Percentiles rank a stretch among this genome's conserved stretches.
These are phyloP conservation scores for Mortierella sp. DNA, from an alignment of 371 early-diverging fungal genomes.

Conservation along the genomic window DNA sequence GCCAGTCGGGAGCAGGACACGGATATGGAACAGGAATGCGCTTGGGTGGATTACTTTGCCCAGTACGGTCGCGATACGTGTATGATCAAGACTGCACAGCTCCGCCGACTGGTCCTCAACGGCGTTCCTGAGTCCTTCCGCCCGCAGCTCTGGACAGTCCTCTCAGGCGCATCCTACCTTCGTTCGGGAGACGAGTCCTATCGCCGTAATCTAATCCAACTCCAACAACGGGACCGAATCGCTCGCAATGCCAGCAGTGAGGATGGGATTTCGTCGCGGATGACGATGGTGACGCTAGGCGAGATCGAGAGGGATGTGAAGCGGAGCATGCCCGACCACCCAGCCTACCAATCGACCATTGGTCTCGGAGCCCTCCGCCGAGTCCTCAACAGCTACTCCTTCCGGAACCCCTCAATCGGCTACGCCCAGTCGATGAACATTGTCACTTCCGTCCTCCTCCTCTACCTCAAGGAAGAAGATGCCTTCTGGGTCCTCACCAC, in stretches of 20 bases:
- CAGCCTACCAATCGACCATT: constrained; percentile 69
- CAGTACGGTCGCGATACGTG: constrained; percentile 67
- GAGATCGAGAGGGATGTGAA: constrained; percentile 80
- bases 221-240: constrained; percentile 6
- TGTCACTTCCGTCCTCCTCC: constrained; percentile 70
- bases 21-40: constrained; percentile 40
- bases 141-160: constrained; percentile 48
- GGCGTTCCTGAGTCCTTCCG: constrained; percentile 52
- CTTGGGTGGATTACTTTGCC: constrained; percentile 64
- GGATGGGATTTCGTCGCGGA: background rate
- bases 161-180: constrained; percentile 43
- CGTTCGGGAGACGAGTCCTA: constrained; percentile 35
- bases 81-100: constrained; percentile 63
- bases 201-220: constrained; percentile 13
- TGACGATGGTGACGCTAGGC: constrained; percentile 46
- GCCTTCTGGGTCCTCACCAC: constrained; percentile 75
- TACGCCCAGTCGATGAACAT: constrained; percentile 82
- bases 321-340: constrained; percentile 72
- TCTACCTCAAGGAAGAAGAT: constrained; percentile 72
- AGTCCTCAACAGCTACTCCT: constrained; percentile 71
- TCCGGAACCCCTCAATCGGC: constrained; percentile 74
- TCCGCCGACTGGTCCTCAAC: constrained; percentile 64
- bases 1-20: constrained; percentile 11
- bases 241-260: background rate
- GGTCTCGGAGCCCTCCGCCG: constrained; percentile 74